Percentiles rank a stretch among this genome's conserved stretches.
Conservation (phyloP, 352 stramenopile species). For the Phytophthora constricta region DNA sequence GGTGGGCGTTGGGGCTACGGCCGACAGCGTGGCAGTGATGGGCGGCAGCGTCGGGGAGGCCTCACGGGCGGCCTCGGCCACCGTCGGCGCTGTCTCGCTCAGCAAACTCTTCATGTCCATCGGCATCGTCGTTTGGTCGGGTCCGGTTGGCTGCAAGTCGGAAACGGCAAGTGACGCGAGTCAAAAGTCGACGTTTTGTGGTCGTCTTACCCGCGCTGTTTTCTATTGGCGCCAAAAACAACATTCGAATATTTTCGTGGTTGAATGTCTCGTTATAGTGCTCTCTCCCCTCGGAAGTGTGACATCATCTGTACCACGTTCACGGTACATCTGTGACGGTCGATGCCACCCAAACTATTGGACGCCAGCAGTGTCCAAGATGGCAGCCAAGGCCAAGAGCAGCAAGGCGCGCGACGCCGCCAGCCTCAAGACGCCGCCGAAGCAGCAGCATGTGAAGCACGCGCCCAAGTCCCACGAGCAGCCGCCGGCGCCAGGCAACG, state of each 20-base stretch:
- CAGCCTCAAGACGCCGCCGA: too few species aligned
- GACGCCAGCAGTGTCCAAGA: conserved; percentile 13
- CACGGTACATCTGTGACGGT: too few species aligned
- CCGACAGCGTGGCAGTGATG: not conserved
- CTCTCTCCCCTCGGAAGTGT: too few species aligned
- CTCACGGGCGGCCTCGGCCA: conserved; percentile 15
- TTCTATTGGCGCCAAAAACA: too few species aligned
- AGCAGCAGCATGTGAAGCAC: conserved; percentile 3
- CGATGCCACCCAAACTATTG: too few species aligned
- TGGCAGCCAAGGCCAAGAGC: conserved; percentile 22
- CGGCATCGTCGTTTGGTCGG: too few species aligned
- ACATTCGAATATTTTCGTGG: not conserved
- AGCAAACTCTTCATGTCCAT: conserved; percentile 25
- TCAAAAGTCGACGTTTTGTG: too few species aligned
- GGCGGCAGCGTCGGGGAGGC: not conserved
- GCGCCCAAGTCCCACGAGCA: not conserved
- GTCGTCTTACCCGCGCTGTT: conserved; percentile 8
- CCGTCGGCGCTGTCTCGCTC: conserved; percentile 17
- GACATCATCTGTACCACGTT: too few species aligned
- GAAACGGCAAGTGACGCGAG: too few species aligned
- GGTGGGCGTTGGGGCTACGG: not conserved
- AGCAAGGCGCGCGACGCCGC: conserved; percentile 9
- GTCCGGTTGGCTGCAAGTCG: too few species aligned
- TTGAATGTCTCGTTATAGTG: too few species aligned
- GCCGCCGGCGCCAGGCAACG: conserved; percentile 5